These are phyloP conservation scores for Fusarium vanettenii DNA, from an alignment of 2,329 filamentous ascomycete species.

Conservation along the genomic window DNA sequence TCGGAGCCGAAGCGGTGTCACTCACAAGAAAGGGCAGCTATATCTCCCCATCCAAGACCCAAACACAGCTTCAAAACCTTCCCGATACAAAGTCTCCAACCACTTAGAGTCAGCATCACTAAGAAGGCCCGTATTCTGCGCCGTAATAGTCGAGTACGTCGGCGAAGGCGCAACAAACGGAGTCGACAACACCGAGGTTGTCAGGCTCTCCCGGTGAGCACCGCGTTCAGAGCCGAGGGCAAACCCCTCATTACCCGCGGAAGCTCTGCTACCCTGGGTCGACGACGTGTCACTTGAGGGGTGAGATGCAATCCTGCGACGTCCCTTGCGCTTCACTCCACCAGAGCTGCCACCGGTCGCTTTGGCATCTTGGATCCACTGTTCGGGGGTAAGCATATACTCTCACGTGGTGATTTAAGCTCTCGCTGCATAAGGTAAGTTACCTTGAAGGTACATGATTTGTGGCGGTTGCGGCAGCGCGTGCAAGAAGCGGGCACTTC, in stretches of 20 bases:
- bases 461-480: conserved; percentile 56
- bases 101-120: conserved; percentile 32
- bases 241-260: not conserved
- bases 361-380: conserved; percentile 45
- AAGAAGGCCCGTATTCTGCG: conserved; percentile 2
- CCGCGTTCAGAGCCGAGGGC: not conserved
- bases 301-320: conserved; percentile 19
- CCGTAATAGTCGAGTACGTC: not conserved
- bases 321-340: conserved; percentile 24
- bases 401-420: not conserved
- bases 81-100: conserved; percentile 47
- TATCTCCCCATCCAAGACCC: conserved; percentile 57
- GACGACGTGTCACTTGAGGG: conserved; percentile 25
- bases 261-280: not conserved
- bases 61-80: conserved; percentile 54
- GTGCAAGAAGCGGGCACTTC: conserved; percentile 76
- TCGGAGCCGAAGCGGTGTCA: not conserved
- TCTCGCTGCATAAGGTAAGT: not conserved
- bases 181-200: not conserved
- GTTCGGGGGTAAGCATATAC: not conserved
- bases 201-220: not conserved
- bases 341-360: not conserved
- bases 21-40: conserved; percentile 56
- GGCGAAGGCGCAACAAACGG: not conserved
- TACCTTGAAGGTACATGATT: conserved; percentile 47